Evolutionary conservation across 148 eudicot species (phyloP).

Genomic region (Chenopodium berlandieri): DNA sequence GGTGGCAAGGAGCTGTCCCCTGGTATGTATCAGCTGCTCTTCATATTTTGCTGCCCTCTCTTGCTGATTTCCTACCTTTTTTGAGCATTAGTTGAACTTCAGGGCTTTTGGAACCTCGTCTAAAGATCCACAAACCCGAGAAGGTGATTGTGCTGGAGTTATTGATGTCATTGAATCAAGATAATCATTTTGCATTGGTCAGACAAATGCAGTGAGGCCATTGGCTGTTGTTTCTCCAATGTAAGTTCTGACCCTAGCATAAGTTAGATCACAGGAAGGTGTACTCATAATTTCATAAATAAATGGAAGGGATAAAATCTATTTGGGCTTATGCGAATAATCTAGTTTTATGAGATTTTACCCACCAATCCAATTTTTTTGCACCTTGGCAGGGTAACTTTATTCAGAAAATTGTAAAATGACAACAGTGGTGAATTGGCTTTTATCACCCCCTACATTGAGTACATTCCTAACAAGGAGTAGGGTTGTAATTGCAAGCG

Average conservation of each 20-base stretch:
- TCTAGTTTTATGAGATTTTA: not conserved
- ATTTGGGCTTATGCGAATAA: not conserved
- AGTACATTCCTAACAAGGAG: too few relatives aligned
- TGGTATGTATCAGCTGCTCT: conserved; percentile 4
- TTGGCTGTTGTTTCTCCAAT: not conserved
- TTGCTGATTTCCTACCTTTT: not conserved
- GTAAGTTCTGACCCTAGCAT: conserved; percentile 19
- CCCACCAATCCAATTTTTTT: not conserved
- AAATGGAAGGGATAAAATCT: not conserved
- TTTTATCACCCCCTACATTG: too few relatives aligned
- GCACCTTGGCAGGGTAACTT: not conserved
- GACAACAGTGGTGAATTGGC: not conserved
- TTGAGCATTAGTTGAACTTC: conserved; percentile 11
- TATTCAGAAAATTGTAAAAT: not conserved
- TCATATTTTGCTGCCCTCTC: not conserved
- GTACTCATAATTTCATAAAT: not conserved
- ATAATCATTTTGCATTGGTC: conserved; percentile 60
- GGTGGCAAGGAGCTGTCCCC: conserved; percentile 59
- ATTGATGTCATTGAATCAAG: conserved; percentile 60
- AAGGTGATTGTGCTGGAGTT: conserved; percentile 60
- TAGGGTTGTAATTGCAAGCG: too few relatives aligned
- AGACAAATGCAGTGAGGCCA: conserved; percentile 43
- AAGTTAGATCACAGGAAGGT: not conserved
- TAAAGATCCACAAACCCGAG: conserved; percentile 48
- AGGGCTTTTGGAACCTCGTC: conserved; percentile 69